Evolutionary conservation across 306 rosid species (phyloP), one percentile per base, ranked within the genome.

Genomic region (Glycine latifolia): DNA sequence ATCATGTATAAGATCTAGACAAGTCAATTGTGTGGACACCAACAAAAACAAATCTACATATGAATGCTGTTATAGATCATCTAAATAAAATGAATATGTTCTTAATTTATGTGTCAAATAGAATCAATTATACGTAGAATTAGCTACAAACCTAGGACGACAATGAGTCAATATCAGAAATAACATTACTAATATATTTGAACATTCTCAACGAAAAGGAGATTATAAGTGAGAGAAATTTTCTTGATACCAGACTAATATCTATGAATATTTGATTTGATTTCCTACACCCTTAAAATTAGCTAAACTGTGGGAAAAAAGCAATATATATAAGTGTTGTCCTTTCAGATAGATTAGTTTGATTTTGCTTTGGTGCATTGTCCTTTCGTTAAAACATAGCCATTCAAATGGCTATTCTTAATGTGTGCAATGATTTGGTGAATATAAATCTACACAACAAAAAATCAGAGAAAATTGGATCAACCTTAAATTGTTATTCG

Each of bases 351-450:
- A 44, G 62, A 69, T 52, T 50, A 46, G 70, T 41, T 67, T 71
- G 74, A 71, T 70, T 76, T 71, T 20, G 71, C 80, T 70, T 69
- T 60, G 86, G 74, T 82, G 82, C 86, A 52, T 71, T 83, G 78
- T 20, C 71, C 47, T 60, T 65, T 77, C 52, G 20, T 83, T 77
- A 65, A 76, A 76, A 70, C 58, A 50, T 17, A 61, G 43, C 33
- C 78, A 33, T 70, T 76, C 72, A 76, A 48, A 65, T 49, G 31
- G 13, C 67, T 39, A 8, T 46, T 44, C 58, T 75, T 44, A 60
- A 46, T 75, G 17, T 75, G 52, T 44, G 20, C 67, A 44, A 55
- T n/a, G 52, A 73, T 73, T 54, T 73, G 39, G 50, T 39, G 66
- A 73, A 68, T 44, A 54, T 73, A 54, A 55, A 72, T 39, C 35